Conservation (phyloP, 2,329 filamentous ascomycete species). For the Monosporascus cannonballus region DNA sequence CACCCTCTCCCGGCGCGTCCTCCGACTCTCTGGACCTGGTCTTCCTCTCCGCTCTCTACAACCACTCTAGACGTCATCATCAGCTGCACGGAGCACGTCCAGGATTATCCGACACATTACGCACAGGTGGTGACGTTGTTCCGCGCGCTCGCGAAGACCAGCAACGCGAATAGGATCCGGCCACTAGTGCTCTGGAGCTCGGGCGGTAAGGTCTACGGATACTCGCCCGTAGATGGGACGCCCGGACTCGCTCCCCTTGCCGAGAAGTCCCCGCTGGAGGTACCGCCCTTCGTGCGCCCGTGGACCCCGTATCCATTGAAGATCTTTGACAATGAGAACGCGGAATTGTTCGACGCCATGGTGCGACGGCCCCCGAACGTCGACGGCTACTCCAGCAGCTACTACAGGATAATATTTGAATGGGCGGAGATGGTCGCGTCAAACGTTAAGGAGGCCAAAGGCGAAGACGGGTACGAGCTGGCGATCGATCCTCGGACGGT, state of each 20-base stretch:
- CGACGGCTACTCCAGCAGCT: slow-evolving; percentile 39
- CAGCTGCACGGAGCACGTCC: slow-evolving; percentile 34
- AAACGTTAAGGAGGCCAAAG: slow-evolving; percentile 2
- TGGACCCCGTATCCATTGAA: slow-evolving; percentile 27
- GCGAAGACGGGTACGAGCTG: slow-evolving; percentile 22
- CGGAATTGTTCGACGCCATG: slow-evolving; percentile 34
- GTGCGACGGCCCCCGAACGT: slow-evolving; percentile 41
- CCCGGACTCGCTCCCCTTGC: slow-evolving; percentile 33
- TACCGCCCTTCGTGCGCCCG: slow-evolving; percentile 17
- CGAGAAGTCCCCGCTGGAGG: slow-evolving; percentile 33
- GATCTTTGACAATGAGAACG: slow-evolving; percentile 35
- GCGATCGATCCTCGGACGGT: slow-evolving; percentile 30
- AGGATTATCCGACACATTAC: slow-evolving; percentile 35
- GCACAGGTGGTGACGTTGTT: slow-evolving; percentile 30
- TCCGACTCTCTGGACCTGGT: slow-evolving; percentile 16
- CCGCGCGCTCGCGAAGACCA: slow-evolving; percentile 24
- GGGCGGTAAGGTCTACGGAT: slow-evolving; percentile 46
- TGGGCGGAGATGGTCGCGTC: slow-evolving; percentile 19
- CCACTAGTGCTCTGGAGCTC: slow-evolving; percentile 40
- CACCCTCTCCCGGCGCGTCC: not conserved
- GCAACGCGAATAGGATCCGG: slow-evolving; percentile 25
- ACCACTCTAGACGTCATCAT: slow-evolving; percentile 33
- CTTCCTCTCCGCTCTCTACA: slow-evolving; percentile 19
- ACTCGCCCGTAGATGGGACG: slow-evolving; percentile 25
- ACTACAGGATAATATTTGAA: slow-evolving; percentile 34